phyloP scores from a whole-genome alignment of 2,329 filamentous ascomycete genomes.

The Claviceps lovelessii region DNA sequence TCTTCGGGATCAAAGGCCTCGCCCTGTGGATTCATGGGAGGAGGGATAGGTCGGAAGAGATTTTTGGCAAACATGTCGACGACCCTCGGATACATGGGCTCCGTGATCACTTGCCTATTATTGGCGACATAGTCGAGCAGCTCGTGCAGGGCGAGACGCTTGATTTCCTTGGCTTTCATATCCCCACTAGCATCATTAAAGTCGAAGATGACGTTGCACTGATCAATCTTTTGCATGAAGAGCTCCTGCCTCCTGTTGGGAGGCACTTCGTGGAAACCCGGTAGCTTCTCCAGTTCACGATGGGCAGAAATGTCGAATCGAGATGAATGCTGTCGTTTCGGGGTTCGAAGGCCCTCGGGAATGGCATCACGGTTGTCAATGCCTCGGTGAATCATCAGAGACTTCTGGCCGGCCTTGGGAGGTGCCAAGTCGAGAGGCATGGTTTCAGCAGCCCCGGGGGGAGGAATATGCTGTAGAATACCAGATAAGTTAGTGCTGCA shows the following conservation, averaged over 20 bases:
- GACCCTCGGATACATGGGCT: slow-evolving; percentile 96
- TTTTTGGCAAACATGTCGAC: slow-evolving; percentile 99
- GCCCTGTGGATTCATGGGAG: slow-evolving; percentile 92
- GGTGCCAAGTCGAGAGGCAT: slow-evolving; percentile 96
- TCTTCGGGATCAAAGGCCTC: slow-evolving; percentile 98
- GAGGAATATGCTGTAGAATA: slow-evolving; percentile 56
- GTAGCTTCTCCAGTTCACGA: slow-evolving; percentile 89
- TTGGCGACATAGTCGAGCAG: slow-evolving; percentile 96
- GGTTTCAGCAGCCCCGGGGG: slow-evolving; percentile 85
- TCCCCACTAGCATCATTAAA: slow-evolving; percentile 97
- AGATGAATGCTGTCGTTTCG: slow-evolving; percentile 92
- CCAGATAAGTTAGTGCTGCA: not conserved
- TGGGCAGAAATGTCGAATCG: slow-evolving; percentile 96
- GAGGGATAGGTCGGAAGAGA: slow-evolving; percentile 89
- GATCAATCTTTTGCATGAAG: slow-evolving; percentile 99
- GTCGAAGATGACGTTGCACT: slow-evolving; percentile 99
- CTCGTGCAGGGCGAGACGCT: slow-evolving; percentile 87
- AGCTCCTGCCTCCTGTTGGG: slow-evolving; percentile 89
- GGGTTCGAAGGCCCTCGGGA: slow-evolving; percentile 85
- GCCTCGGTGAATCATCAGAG: slow-evolving; percentile 64
- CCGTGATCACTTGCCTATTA: slow-evolving; percentile 94
- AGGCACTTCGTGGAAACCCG: slow-evolving; percentile 93
- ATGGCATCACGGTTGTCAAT: slow-evolving; percentile 86
- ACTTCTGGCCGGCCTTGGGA: slow-evolving; percentile 83
- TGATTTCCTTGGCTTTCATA: slow-evolving; percentile 99